Evolutionary conservation across 1,284 basidiomycete species (phyloP), one percentile per base, ranked within the genome.

Genomic region (Ustilago xerochloae): DNA sequence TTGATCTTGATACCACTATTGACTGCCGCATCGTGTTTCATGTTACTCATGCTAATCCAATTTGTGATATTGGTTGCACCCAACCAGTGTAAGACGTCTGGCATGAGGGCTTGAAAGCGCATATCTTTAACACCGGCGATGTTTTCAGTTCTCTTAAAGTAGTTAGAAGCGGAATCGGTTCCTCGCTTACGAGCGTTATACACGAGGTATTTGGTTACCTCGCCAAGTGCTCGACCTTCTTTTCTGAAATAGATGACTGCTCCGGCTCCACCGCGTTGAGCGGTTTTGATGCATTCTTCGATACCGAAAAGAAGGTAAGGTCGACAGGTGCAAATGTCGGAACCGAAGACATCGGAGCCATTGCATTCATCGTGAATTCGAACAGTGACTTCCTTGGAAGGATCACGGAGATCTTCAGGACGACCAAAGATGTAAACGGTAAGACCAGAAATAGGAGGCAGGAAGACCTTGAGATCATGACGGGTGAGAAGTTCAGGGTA

Each of bases 181-280:
- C 92, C 93, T 38, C 95, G 90, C 86, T 98, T 98, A 68, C 96
- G 91, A 12, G 94, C 89, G 86, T 97, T 97, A 87, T 97, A 97
- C 93, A 93, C 82, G 12, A 77, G 63, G 46, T 81, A 81, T 58
- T 77, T 81, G 48, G 63, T 76, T n/a, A 79, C 93, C 85, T 97
- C 94, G 8, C 94, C 94, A 1, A 97, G 88, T 0, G 94, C 94
- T 54, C 94, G 88, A 7, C 93, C 93, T 85, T 95, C 94, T 84
- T 97, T 96, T 70, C 93, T 89, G 89, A 97, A 96, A 86, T 98
- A 98, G 24, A 96, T 90, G 24, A 97, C 91, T 35, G 94, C 89
- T 26, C 95, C 95, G 18, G 95, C 93, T 22, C 95, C 95, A 3
- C 92, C 93, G 6, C 90, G 88, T 83, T 98, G 95, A 1, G 91